Base-by-base conservation (phyloP, 1,284 basidiomycete species). In the Heterobasidion irregulare region DNA sequence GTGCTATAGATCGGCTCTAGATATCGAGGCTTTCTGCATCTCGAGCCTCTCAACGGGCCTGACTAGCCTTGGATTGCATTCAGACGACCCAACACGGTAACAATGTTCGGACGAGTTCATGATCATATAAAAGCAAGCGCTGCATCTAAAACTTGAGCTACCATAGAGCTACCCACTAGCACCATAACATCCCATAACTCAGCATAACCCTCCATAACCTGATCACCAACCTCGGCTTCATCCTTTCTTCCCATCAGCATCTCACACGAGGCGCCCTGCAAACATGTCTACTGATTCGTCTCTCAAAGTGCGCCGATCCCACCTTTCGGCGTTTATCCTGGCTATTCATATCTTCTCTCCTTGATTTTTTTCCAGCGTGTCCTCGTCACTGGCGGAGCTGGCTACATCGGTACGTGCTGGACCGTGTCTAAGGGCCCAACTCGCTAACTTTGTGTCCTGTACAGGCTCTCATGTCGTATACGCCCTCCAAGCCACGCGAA, bases 391-490 rank as follows among this genome's bases (percentile, higher is more conserved):
- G 89, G 89, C 50, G 90, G 88, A 54, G 86, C 89, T 59, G 90
- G 90, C 52, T 93, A 92, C 70, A 92, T 93, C 60, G 90, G 89
- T 89, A 53, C 55, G 73, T 58, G 56, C 38, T 41, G 3, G 38
- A 50, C 52, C 54, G 58, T 46, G 47, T 48, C 44, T 51, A 41
- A 41, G 12, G 38, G n/a, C 6, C 12, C n/a, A 12, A 2, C 2
- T 41, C 8, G 38, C 6, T 41, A 1, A 34, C 19, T 7, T 34
- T 49, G 19, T 53, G 8, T 43, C 53, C 53, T 47, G 50, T 55
- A 58, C 74, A 86, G 94, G 93, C 66, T 94, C 93, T 47, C 95
- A 98, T 72, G 88, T 97, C 65, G 85, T 95, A 60, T 89, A 90
- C 62, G 78, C 83, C 53, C 77, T 97, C 36, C 87, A 96, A 63